Base-by-base conservation (phyloP, 768 basidiomycete genomes). In the Lentinula lateritia region DNA sequence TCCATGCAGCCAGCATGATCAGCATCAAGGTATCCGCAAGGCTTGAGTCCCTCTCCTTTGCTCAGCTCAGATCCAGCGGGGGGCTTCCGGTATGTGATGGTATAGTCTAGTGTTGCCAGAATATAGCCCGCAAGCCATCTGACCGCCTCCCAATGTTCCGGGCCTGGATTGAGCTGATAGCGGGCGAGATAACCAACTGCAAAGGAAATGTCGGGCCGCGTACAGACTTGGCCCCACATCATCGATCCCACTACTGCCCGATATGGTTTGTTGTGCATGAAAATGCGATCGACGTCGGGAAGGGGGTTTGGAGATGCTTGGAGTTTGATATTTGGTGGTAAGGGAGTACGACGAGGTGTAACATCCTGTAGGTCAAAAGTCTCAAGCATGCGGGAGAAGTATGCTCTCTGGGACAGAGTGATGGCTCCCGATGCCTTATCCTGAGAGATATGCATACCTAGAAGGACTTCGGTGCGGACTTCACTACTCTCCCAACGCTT, bases 111-210 rank as follows among this genome's bases (percentile, higher is more conserved):
- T 0, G 75, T 76, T 6, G 66, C 70, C 18, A 65, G 61, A 38
- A 78, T 61, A 63, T 76, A 78, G 0, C 66, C 63, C 7, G 72
- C 45, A n/a, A 74, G 58, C 34, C 68, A 68, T 20, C 68, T 66
- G 1, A 66, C 60, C 23, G 68, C 66, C 7, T 67, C 58, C 70
- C 70, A 73, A 61, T 76, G 75, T 15, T 55, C 56, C 1, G 46
- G 53, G 1, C 62, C 62, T 0, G 71, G 70, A 48, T 70, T 66
- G 0, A 54, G 1, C n/a, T 62, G 64, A 34, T 66, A 66, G 1
- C 42, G 61, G 7, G 63, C 62, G 2, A 67, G 58, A 0, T 28
- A 15, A 2, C 58, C 50, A 0, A 50, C 41, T 0, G 63, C 42
- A 15, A 61, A 60, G 8, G 66, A 34, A 0, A 68, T 58, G 46